Evolutionary conservation across 192 early-diverging fungal genomes (phyloP).

Genomic region (Coemansia guatemalensis): DNA sequence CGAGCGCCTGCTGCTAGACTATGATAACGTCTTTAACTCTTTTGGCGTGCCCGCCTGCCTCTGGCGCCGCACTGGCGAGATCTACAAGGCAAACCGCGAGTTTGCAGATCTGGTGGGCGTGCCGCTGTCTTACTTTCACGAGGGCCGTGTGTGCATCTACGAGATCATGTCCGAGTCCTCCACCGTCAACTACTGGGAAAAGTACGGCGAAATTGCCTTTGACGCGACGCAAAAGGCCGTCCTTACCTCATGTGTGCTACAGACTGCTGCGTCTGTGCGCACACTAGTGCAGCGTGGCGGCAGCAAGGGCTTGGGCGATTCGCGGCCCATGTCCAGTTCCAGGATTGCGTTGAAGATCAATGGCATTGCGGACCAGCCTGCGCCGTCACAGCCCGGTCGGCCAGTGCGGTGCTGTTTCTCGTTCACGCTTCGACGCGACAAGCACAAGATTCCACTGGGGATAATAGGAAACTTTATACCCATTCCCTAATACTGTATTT

Average conservation of each 20-base stretch:
- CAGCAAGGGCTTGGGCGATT: slow-evolving; percentile 14
- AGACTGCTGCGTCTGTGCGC: slow-evolving; percentile 40
- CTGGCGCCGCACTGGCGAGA: slow-evolving; percentile 96
- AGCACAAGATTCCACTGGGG: slow-evolving; percentile 84
- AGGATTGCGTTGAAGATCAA: slow-evolving; percentile 23
- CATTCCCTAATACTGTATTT: slow-evolving; percentile 30
- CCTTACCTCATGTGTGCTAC: slow-evolving; percentile 85
- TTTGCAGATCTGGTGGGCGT: slow-evolving; percentile 88
- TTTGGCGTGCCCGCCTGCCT: slow-evolving; percentile 96
- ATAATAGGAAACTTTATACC: slow-evolving; percentile 76
- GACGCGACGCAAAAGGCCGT: slow-evolving; percentile 96
- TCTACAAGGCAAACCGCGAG: slow-evolving; percentile 94
- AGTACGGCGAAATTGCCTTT: slow-evolving; percentile 97
- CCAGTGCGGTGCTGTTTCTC: slow-evolving; percentile 85
- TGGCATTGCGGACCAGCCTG: slow-evolving; percentile 31
- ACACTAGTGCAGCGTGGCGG: slow-evolving; percentile 26
- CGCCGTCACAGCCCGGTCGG: slow-evolving; percentile 41
- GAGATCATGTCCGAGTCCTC: slow-evolving; percentile 89
- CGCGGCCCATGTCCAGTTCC: slow-evolving; percentile 29
- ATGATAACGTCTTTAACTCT: slow-evolving; percentile 90
- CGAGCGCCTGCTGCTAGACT: slow-evolving; percentile 91
- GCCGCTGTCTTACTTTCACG: slow-evolving; percentile 77
- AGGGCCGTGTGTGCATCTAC: slow-evolving; percentile 67
- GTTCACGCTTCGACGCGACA: slow-evolving; percentile 93
- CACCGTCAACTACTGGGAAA: slow-evolving; percentile 98